Evolutionary conservation across 257 asterid species (phyloP).

Genomic region (Sherardia arvensis): DNA sequence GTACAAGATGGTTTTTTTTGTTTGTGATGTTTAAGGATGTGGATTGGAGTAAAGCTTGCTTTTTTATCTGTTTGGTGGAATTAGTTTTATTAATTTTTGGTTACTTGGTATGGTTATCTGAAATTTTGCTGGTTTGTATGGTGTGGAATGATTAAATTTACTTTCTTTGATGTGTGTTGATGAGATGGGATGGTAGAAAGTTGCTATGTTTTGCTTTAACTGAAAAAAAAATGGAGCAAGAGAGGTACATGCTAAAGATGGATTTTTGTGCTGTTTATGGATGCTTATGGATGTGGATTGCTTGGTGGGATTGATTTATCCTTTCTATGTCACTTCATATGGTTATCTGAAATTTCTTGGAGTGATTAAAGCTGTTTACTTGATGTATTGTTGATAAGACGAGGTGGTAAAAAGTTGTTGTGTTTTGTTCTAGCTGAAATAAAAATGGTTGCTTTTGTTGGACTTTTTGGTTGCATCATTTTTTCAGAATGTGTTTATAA

Average conservation of each 20-base stretch:
- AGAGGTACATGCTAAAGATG: constrained; percentile 29
- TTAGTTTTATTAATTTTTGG: not conserved
- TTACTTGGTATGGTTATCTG: not conserved
- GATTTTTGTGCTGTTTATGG: constrained; percentile 13
- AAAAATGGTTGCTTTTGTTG: not conserved
- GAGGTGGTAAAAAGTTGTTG: no score
- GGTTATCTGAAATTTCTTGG: not conserved
- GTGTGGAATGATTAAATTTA: not conserved
- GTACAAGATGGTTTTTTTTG: constrained; percentile 14
- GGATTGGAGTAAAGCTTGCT: not conserved
- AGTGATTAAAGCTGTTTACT: no score
- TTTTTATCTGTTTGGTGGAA: not conserved
- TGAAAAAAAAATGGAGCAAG: constrained; percentile 35
- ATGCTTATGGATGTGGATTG: not conserved
- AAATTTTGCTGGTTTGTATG: not conserved
- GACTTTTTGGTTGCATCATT: not conserved
- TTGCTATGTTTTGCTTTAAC: no score
- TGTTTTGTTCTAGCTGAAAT: no score
- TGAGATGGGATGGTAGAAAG: no score
- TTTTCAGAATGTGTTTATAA: not conserved
- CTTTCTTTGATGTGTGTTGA: not conserved
- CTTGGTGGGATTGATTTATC: not conserved
- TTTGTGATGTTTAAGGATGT: not conserved
- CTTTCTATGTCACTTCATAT: not conserved
- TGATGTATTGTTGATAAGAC: no score